A percentile compares a stretch with the other conserved stretches of the same genome.
These are phyloP conservation scores for Heracleum sosnowskyi DNA, from an alignment of 129 eudicot species.

Conservation along the genomic window DNA sequence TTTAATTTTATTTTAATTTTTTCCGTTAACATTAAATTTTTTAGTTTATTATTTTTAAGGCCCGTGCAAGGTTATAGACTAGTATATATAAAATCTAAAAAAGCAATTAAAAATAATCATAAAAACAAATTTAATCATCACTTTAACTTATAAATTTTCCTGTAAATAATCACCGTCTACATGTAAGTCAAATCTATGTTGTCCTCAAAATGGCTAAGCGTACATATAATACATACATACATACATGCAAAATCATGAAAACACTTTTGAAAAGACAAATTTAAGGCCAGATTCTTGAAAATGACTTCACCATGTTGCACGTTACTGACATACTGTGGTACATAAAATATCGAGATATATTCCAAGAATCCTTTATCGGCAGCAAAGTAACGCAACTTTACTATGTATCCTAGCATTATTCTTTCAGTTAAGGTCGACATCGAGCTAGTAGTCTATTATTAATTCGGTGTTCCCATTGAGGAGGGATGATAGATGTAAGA, in stretches of 20 bases:
- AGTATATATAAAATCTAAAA: no score
- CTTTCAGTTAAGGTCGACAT: neutral
- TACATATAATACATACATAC: neutral
- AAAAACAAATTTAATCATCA: no score
- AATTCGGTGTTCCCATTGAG: neutral
- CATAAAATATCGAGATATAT: no score
- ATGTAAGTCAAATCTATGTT: neutral
- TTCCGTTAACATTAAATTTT: no score
- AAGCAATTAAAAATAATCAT: no score
- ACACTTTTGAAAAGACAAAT: neutral
- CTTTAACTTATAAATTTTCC: no score
- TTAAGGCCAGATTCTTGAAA: constrained; percentile 1
- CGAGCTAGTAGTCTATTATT: neutral
- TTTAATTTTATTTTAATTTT: no score
- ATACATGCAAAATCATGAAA: neutral
- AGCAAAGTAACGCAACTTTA: neutral
- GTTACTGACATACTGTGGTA: constrained; percentile 2
- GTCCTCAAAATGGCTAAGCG: neutral
- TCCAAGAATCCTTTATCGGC: neutral
- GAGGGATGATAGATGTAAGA: neutral
- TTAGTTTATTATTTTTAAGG: no score
- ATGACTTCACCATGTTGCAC: constrained; percentile 3
- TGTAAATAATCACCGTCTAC: no score
- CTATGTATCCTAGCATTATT: neutral
- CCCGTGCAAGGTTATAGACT: no score